Base-by-base conservation (phyloP, 352 stramenopile genomes). In the Pythium dissimile region DNA sequence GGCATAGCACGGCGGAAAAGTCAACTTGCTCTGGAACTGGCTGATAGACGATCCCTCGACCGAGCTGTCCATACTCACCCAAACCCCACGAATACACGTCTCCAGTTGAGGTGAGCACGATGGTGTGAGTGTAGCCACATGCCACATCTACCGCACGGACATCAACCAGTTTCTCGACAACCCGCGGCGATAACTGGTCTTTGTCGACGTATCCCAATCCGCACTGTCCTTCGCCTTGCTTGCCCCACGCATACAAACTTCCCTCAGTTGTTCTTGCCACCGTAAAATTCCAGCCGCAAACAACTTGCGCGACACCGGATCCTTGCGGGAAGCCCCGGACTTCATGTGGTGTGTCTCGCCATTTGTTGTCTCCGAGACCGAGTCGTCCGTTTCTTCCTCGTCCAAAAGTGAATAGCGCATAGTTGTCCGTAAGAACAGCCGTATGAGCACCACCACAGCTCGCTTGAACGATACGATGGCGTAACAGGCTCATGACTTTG, bases 71-170 rank as follows among this genome's bases (percentile, higher is more conserved):
- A 54, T 97, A 96, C 53, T 97, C 87, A 23, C 91, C 91, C 5
- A 91, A 64, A 31, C 91, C 91, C 88, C 87, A 96, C 12, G 86
- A 92, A 62, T 89, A 96, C 16, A 97, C 60, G 35, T 96, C 83
- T 5, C 87, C 86, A 24, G 66, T 69, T 1, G 70, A 77, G 1
- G 86, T 88, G 12, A 97, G 59, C 13, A 87, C 87, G 15, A 96
- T 46, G 0, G 85, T 96, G 67, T 97, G 90, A 10, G 83, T 96
- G 61, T 94, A 92, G 16, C 88, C 88, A 41, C 80, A 94, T 8
- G 81, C 80, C 27, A 96, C 62, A 42, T 91, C 77, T 3, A 92
- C 54, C n/a, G 86, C 67, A 16, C 58, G 27, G 26, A 52, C 45
- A 45, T 70, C 75, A 6, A 53, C 47, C 1, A 88, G 66, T 27